phyloP scores from a whole-genome alignment of 1,139 yeast genomes.

The Yamadazyma mexicana region DNA sequence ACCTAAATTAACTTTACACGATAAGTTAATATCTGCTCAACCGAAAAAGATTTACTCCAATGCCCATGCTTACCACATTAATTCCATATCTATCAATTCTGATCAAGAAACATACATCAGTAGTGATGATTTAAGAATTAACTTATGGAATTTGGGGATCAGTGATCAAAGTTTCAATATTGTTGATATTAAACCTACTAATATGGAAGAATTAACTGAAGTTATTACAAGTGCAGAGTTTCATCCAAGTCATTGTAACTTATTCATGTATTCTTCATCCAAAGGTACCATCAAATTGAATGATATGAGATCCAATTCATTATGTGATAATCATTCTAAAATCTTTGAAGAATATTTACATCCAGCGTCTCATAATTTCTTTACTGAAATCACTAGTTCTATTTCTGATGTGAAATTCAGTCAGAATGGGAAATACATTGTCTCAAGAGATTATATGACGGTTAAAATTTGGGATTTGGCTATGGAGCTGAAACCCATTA shows the following conservation, averaged over 20 bases:
- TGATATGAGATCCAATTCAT: constrained; percentile 94
- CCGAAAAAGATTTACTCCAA: constrained; percentile 91
- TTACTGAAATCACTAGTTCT: constrained; percentile 94
- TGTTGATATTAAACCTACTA: constrained; percentile 96
- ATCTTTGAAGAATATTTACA: constrained; percentile 92
- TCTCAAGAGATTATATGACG: constrained; percentile 94
- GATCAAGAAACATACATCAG: constrained; percentile 95
- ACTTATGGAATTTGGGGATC: constrained; percentile 92
- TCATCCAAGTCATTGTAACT: constrained; percentile 90
- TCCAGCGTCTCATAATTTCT: constrained; percentile 90
- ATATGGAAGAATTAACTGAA: constrained; percentile 98
- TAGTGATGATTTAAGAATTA: constrained; percentile 93
- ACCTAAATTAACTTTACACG: constrained; percentile 89
- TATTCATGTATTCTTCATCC: constrained; percentile 95
- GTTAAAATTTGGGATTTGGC: constrained; percentile 98
- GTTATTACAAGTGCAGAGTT: constrained; percentile 98
- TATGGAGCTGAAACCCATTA: constrained; percentile 93
- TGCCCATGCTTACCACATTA: constrained; percentile 98
- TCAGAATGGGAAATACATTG: constrained; percentile 90
- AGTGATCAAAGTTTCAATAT: constrained; percentile 96
- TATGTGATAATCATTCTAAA: constrained; percentile 89
- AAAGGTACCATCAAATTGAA: constrained; percentile 95
- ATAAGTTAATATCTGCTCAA: constrained; percentile 91
- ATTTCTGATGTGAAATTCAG: constrained; percentile 94
- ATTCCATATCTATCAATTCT: constrained; percentile 89